phyloP scores from a whole-genome alignment of 768 basidiomycete species.

The Collybiopsis luxurians region DNA sequence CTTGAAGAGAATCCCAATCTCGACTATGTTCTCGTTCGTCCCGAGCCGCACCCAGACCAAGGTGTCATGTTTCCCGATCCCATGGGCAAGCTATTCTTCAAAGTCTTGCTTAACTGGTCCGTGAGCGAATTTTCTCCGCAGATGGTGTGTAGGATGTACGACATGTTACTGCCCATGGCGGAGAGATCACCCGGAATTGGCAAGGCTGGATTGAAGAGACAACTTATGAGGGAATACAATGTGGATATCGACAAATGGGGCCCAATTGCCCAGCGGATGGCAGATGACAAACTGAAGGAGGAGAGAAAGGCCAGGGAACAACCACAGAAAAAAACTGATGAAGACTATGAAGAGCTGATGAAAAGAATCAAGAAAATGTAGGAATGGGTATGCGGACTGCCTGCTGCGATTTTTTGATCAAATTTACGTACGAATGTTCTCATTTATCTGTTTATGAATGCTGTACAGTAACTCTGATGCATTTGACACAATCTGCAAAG shows the following conservation, averaged over 20 bases:
- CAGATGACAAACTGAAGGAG: background rate
- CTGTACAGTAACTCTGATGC: no score
- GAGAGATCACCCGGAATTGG: constrained; percentile 9
- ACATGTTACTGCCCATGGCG: constrained; percentile 11
- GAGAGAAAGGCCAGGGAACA: constrained; percentile 4
- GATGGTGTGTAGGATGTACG: constrained; percentile 13
- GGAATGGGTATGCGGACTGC: no score
- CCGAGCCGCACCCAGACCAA: constrained; percentile 12
- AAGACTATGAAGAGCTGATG: background rate
- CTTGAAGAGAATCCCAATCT: constrained; percentile 13
- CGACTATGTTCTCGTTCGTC: constrained; percentile 14
- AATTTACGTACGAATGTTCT: no score
- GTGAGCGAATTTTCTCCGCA: constrained; percentile 8
- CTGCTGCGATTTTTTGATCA: no score
- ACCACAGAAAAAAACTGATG: constrained; percentile 18
- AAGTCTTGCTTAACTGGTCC: constrained; percentile 11
- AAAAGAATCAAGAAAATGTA: no score
- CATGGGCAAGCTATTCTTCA: constrained; percentile 13
- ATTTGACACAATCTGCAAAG: no score
- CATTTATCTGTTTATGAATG: no score
- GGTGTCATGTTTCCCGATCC: constrained; percentile 11
- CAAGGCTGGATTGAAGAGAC: constrained; percentile 11
- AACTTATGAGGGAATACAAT: constrained; percentile 16
- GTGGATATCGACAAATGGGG: constrained; percentile 14
- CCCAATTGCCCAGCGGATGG: background rate